Evolutionary conservation across 805 yeast genomes (phyloP), one percentile per base, ranked within the genome.

Genomic region (Pichia kluyveri): DNA sequence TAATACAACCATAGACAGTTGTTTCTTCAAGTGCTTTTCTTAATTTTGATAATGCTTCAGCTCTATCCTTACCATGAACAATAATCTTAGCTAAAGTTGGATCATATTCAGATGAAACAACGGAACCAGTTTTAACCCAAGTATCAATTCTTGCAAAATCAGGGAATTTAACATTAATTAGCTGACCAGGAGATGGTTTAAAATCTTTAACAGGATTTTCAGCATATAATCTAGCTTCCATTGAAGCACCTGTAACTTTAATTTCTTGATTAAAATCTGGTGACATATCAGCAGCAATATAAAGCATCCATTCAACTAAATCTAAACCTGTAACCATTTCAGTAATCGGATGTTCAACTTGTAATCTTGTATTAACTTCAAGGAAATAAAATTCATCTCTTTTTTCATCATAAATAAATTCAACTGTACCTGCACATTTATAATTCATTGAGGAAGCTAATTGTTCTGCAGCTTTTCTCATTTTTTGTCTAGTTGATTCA

Each of bases 341-440:
- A 30, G 99, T 91, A 59, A 93, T 83, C 39, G 98, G 98, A 66
- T 91, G 99, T 71, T 91, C 99, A 43, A 91, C 99, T 68, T 91
- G 99, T 57, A 91, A 76, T 63, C 99, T 82, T 12, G 99, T 95
- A 64, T 91, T 91, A 55, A 91, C 98, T 66, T 91, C 99, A 60
- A 91, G 72, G 70, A 91, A 91, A 71, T 91, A 91, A 65, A 91
- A 93, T 62, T 83, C 93, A 62, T 90, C 91, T 57, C 95, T 72
- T 47, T 67, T 73, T 60, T 84, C 83, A 62, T 93, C 98, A 61
- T 86, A 91, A 59, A 91, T 90, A 64, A 82, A 91, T 69, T 91
- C 99, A 58, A 93, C 96, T 8, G 99, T 91, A 66, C 98, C 99
- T 39, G 98, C 99, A 69, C 96, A 82, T 68, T 87, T 89, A 70